phyloP scores from a whole-genome alignment of 2,329 filamentous ascomycete genomes.

The Clonostachys sp. region DNA sequence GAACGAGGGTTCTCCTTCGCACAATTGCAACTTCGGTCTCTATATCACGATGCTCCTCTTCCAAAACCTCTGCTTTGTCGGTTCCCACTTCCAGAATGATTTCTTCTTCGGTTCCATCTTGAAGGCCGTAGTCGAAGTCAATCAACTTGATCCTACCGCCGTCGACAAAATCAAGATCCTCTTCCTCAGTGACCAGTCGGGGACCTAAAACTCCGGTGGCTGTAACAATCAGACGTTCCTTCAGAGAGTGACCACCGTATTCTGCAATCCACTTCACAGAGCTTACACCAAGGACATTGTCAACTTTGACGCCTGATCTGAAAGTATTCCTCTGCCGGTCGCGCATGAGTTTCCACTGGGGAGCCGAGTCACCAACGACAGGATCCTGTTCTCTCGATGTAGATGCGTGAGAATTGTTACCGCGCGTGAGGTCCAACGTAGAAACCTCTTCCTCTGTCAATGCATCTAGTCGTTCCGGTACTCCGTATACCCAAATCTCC shows the following conservation, averaged over 20 bases:
- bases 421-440: conserved; percentile 17
- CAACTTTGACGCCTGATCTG: conserved; percentile 61
- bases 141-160: conserved; percentile 69
- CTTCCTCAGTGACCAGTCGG: conserved; percentile 59
- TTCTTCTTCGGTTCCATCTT: conserved; percentile 50
- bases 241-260: conserved; percentile 38
- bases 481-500: conserved; percentile 74
- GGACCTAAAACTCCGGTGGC: conserved; percentile 64
- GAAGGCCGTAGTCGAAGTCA: conserved; percentile 64
- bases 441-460: conserved; percentile 35
- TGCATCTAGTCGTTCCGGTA: conserved; percentile 69
- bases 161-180: conserved; percentile 72
- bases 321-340: conserved; percentile 68
- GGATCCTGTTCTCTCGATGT: conserved; percentile 22
- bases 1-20: conserved; percentile 66
- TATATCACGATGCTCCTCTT: conserved; percentile 70
- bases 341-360: conserved; percentile 65
- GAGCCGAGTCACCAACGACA: conserved; percentile 31
- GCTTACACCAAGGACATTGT: conserved; percentile 60
- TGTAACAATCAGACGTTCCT: conserved; percentile 62
- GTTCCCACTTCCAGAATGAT: conserved; percentile 72
- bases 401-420: conserved; percentile 19
- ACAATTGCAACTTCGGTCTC: conserved; percentile 77
- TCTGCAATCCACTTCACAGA: conserved; percentile 68
- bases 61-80: conserved; percentile 62